Evolutionary conservation across 78 protist species (phyloP).

Genomic region (Dictyostelium purpureum): DNA sequence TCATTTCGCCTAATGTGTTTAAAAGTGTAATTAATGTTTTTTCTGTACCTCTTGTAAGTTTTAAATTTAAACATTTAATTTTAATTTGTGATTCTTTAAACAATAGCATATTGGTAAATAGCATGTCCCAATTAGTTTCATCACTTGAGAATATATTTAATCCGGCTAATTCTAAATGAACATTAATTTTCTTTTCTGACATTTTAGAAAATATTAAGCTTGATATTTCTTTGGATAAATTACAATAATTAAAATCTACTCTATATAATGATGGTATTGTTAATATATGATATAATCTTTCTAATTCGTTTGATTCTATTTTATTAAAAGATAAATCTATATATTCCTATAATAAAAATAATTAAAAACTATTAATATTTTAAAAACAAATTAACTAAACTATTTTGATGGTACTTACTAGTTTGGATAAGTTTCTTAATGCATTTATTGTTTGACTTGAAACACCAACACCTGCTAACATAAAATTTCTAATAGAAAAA

Average conservation of each 20-base stretch:
- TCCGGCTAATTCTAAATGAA: conserved; percentile 55
- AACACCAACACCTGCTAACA: conserved; percentile 11
- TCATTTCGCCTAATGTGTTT: conserved; percentile 28
- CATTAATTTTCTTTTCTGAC: conserved; percentile 55
- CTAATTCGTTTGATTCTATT: conserved; percentile 27
- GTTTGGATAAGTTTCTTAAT: not conserved
- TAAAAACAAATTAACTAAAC: not conserved
- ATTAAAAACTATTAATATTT: not conserved
- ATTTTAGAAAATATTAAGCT: conserved; percentile 46
- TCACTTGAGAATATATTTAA: not conserved
- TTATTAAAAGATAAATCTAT: conserved; percentile 50
- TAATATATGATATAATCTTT: conserved; percentile 20
- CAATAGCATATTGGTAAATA: conserved; percentile 10
- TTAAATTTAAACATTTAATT: conserved; percentile 20
- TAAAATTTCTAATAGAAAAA: not conserved
- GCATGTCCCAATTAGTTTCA: conserved; percentile 43
- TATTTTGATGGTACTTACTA: not conserved
- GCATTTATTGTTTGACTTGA: conserved; percentile 17
- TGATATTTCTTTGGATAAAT: conserved; percentile 21
- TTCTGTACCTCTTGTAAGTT: conserved; percentile 15
- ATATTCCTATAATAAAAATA: conserved; percentile 2
- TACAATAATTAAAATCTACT: conserved; percentile 56
- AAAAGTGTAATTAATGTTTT: conserved; percentile 26
- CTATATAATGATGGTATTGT: conserved; percentile 19
- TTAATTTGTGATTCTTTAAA: conserved; percentile 23